Percentiles rank a stretch among this genome's conserved stretches.
Evolutionary conservation across 345 rosid genomes (phyloP).

Genomic region (Firmiana major): DNA sequence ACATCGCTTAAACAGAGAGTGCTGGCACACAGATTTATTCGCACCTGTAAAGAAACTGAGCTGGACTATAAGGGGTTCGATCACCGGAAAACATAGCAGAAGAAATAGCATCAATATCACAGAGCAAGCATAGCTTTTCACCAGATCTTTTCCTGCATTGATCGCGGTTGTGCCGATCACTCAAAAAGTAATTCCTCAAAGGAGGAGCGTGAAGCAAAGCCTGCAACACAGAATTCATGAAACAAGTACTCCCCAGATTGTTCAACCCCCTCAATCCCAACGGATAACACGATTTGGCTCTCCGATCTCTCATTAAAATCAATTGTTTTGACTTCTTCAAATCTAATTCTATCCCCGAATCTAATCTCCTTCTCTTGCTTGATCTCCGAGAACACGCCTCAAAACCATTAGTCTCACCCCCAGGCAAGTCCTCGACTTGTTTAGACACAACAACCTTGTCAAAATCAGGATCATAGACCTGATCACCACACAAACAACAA

Average conservation of each 20-base stretch:
- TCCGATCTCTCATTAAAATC: constrained; percentile 44
- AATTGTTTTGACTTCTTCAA: constrained; percentile 44
- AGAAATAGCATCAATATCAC: constrained; percentile 64
- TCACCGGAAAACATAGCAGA: constrained; percentile 79
- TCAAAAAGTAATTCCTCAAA: constrained; percentile 67
- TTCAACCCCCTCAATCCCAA: constrained; percentile 82
- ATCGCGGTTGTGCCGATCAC: constrained; percentile 62
- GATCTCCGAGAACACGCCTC: constrained; percentile 43
- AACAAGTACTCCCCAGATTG: constrained; percentile 85
- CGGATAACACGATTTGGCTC: constrained; percentile 66
- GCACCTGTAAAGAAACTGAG: constrained; percentile 86
- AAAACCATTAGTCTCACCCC: constrained; percentile 30
- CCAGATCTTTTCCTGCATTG: constrained; percentile 42
- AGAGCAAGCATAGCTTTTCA: constrained; percentile 60
- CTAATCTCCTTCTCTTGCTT: constrained; percentile 57
- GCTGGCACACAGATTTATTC: constrained; percentile 2
- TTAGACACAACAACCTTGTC: constrained; percentile 60
- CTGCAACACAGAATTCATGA: constrained; percentile 91
- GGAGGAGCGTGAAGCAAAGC: constrained; percentile 88
- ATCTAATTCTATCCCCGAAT: constrained; percentile 42
- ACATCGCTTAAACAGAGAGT: not conserved
- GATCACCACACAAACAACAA: constrained; percentile 74
- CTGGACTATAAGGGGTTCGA: constrained; percentile 74
- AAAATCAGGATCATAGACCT: constrained; percentile 83
- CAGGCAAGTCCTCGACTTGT: constrained; percentile 36